Evolutionary conservation across 768 basidiomycete genomes (phyloP).

Genomic region (Grammothele lineata): DNA sequence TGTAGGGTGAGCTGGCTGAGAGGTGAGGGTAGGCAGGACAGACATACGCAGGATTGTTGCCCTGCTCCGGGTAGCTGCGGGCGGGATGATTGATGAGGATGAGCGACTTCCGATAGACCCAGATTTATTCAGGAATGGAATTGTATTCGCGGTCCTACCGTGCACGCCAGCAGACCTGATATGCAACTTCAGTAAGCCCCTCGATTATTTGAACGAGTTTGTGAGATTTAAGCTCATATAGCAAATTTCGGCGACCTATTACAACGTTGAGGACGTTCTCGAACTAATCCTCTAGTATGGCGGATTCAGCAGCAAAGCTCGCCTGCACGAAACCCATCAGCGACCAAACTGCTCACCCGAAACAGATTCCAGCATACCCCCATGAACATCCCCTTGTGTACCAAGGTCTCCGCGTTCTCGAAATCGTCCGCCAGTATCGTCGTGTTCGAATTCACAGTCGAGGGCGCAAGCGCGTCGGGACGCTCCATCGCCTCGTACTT

Average conservation of each 20-base stretch:
- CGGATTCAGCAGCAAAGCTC: no score
- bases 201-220: slow-evolving; percentile 85
- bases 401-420: no score
- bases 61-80: slow-evolving; percentile 72
- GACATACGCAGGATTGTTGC: slow-evolving; percentile 90
- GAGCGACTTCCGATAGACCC: slow-evolving; percentile 89
- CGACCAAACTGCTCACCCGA: no score
- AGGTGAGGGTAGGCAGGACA: slow-evolving; percentile 77
- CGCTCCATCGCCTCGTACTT: no score
- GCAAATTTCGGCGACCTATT: slow-evolving; percentile 89
- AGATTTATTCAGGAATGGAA: slow-evolving; percentile 92
- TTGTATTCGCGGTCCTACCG: slow-evolving; percentile 85
- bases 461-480: no score
- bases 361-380: no score
- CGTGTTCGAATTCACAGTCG: no score
- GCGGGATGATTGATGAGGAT: slow-evolving; percentile 86
- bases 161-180: not conserved
- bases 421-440: no score
- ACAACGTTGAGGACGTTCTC: slow-evolving; percentile 95
- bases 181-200: not conserved
- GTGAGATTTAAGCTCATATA: slow-evolving; percentile 80
- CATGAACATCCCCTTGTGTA: no score
- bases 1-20: slow-evolving; percentile 78
- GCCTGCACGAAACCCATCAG: no score
- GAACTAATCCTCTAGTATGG: slow-evolving; percentile 93